phyloP scores from a whole-genome alignment of 345 rosid genomes.

The Trapa bicornis region DNA sequence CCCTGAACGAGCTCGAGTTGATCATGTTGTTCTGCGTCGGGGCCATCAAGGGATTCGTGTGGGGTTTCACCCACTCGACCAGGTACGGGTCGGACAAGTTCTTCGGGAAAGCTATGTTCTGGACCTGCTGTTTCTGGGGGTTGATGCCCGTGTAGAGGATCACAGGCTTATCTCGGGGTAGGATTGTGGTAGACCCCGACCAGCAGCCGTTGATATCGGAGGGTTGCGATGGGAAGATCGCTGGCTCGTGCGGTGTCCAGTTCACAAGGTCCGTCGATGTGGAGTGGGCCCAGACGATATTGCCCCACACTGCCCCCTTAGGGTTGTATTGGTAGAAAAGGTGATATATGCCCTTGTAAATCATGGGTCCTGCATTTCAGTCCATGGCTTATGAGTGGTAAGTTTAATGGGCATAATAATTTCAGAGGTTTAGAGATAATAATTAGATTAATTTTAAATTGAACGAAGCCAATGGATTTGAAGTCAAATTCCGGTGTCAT shows the following conservation, averaged over 20 bases:
- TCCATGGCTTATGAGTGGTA: neutral
- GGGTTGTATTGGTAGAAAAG: constrained; percentile 55
- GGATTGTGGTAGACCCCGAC: constrained; percentile 47
- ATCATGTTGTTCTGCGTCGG: constrained; percentile 15
- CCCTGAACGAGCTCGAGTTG: constrained; percentile 35
- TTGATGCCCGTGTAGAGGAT: constrained; percentile 46
- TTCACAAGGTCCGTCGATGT: constrained; percentile 44
- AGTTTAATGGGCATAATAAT: neutral
- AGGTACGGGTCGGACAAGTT: constrained; percentile 38
- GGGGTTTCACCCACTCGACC: constrained; percentile 31
- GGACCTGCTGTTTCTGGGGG: constrained; percentile 21
- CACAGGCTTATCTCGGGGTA: constrained; percentile 21
- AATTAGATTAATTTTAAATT: too few relatives aligned
- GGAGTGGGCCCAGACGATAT: constrained; percentile 58
- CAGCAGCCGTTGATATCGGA: constrained; percentile 38
- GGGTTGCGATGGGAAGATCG: constrained; percentile 27
- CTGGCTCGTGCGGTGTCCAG: constrained; percentile 30
- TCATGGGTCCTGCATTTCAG: constrained; percentile 29
- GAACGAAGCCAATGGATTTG: neutral
- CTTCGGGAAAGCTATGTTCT: constrained; percentile 32
- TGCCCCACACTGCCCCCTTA: constrained; percentile 38
- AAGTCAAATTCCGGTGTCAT: too few relatives aligned
- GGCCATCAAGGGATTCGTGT: constrained; percentile 27
- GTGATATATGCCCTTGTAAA: constrained; percentile 46
- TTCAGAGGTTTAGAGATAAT: too few relatives aligned